A percentile compares a stretch with the other conserved stretches of the same genome.
phyloP scores from a whole-genome alignment of 805 yeast species.

The Candida coleopterorum region DNA sequence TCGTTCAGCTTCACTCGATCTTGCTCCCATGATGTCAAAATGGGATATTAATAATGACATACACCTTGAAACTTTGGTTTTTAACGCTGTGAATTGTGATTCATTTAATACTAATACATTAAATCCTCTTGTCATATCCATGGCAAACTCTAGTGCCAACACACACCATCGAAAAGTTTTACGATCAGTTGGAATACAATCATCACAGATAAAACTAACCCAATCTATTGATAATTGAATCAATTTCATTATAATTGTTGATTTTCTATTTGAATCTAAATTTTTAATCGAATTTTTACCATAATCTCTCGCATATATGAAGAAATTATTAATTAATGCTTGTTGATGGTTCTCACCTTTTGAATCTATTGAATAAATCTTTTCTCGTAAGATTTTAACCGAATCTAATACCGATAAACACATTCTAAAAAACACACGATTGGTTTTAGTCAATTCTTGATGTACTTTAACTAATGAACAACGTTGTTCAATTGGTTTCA shows the following conservation, averaged over 20 bases:
- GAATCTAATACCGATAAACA: conserved; percentile 62
- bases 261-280: conserved; percentile 60
- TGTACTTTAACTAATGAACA: conserved; percentile 73
- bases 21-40: conserved; percentile 97
- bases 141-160: conserved; percentile 89
- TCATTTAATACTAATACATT: conserved; percentile 78
- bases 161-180: conserved; percentile 96
- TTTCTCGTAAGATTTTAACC: conserved; percentile 46
- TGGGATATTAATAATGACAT: conserved; percentile 91
- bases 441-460: conserved; percentile 60
- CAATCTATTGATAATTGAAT: conserved; percentile 79
- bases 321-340: conserved; percentile 70
- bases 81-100: conserved; percentile 66
- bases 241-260: conserved; percentile 64
- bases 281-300: conserved; percentile 67
- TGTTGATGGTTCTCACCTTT: conserved; percentile 62
- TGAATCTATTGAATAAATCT: conserved; percentile 47
- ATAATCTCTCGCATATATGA: conserved; percentile 74
- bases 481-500: conserved; percentile 51
- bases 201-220: conserved; percentile 91
- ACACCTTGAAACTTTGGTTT: conserved; percentile 86
- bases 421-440: conserved; percentile 63
- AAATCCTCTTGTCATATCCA: conserved; percentile 89
- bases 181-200: conserved; percentile 87
- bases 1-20: conserved; percentile 69